Evolutionary conservation across 2,329 filamentous ascomycete species (phyloP), one percentile per base, ranked within the genome.

Genomic region (Delphinella strobiligena): DNA sequence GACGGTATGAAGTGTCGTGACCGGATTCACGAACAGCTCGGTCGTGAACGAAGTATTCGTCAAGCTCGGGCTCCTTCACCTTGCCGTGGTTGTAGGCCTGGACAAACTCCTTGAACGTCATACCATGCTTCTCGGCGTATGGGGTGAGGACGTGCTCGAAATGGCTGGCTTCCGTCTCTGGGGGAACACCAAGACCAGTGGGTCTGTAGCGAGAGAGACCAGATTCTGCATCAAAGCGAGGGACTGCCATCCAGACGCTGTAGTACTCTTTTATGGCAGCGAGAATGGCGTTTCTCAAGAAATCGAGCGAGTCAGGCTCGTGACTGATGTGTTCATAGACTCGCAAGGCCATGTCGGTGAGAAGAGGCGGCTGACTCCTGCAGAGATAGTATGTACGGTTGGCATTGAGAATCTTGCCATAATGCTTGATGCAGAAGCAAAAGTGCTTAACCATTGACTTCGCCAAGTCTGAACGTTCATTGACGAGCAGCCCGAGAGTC

Each of bases 201-300:
- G 88, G 85, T 34, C 84, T 75, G 61, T 95, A 95, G 49, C 85
- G 72, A 5, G 87, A 91, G 16, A 95, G 68, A 4, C 86, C 85
- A 16, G 82, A 86, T 33, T 74, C 72, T 0, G 74, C 75, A 49
- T 95, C 88, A 34, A 82, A 70, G 29, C 88, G 79, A 38, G 88
- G 88, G 49, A 50, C 49, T 7, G 58, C 57, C 61, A 78, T 84
- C 88, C 88, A 95, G 2, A 94, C 84, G 43, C 75, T 84, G 61
- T 93, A 78, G 58, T 95, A 95, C 59, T 95, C 88, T 63, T 96
- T 98, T 67, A 96, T 95, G 9, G 89, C 91, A 5, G 91, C 89
- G 30, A 94, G 71, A 19, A 87, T 83, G 5, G 87, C 77, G 12
- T 74, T 74, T 22, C 77, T 75, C 46, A 98, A 69, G 59, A 96